These are phyloP conservation scores for Penicillium polonicum DNA, from an alignment of 2,329 filamentous ascomycete genomes.

Conservation along the genomic window DNA sequence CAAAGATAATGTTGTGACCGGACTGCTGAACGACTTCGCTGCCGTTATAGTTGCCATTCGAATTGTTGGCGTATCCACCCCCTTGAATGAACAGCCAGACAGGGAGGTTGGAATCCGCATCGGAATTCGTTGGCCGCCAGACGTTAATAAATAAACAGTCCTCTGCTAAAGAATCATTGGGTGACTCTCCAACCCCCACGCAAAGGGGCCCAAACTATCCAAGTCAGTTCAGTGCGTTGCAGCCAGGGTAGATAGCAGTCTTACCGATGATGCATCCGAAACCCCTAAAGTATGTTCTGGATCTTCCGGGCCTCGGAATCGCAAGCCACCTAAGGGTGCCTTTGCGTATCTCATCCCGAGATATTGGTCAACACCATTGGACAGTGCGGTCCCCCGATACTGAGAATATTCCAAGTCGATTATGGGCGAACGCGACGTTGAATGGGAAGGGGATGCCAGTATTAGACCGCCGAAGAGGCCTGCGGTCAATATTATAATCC, in stretches of 20 bases:
- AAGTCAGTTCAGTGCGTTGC: neutral
- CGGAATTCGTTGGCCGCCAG: conserved; percentile 32
- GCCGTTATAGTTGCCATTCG: conserved; percentile 54
- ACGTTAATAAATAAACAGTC: conserved; percentile 38
- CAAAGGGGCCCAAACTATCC: conserved; percentile 49
- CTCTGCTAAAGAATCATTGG: conserved; percentile 51
- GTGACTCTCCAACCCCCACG: conserved; percentile 64
- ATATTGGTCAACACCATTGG: conserved; percentile 64
- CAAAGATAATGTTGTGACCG: conserved; percentile 61
- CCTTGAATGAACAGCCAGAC: conserved; percentile 62
- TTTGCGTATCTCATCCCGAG: conserved; percentile 70
- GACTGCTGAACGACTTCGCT: conserved; percentile 57
- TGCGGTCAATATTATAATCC: neutral
- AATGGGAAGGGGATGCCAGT: conserved; percentile 2
- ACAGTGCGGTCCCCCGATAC: conserved; percentile 57
- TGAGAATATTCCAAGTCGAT: conserved; percentile 64
- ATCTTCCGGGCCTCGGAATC: conserved; percentile 65
- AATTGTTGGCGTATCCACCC: conserved; percentile 59
- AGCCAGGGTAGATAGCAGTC: conserved; percentile 1
- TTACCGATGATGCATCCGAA: conserved; percentile 53
- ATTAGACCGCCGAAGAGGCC: conserved; percentile 11
- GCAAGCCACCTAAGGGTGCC: conserved; percentile 59
- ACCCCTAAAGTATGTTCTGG: conserved; percentile 44
- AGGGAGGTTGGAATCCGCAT: conserved; percentile 52
- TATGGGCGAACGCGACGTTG: conserved; percentile 8